Conservation (phyloP, 805 yeast species). For the Lachancea dasiensis region DNA sequence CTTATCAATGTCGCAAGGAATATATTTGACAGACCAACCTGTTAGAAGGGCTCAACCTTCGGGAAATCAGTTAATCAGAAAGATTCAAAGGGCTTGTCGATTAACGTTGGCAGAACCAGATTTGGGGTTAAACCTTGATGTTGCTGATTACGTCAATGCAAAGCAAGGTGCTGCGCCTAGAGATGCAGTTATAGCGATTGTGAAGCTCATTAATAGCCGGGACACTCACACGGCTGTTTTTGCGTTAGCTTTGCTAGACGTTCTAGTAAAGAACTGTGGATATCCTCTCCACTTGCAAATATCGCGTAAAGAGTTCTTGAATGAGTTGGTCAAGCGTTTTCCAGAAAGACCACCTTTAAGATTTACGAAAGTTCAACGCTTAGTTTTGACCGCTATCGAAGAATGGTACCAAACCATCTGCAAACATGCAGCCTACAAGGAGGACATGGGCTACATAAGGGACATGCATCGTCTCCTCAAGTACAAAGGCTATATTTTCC, state of each 20-base stretch:
- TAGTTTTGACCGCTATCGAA: slow-evolving; percentile 83
- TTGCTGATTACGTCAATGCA: slow-evolving; percentile 87
- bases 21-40: slow-evolving; percentile 31
- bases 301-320: slow-evolving; percentile 88
- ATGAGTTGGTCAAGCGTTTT: slow-evolving; percentile 85
- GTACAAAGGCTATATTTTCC: slow-evolving; percentile 90
- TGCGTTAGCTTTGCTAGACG: slow-evolving; percentile 78
- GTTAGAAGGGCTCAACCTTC: slow-evolving; percentile 27
- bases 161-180: slow-evolving; percentile 88
- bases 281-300: slow-evolving; percentile 95
- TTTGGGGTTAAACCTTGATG: slow-evolving; percentile 79
- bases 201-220: slow-evolving; percentile 70
- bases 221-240: slow-evolving; percentile 80
- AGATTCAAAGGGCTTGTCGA: slow-evolving; percentile 74
- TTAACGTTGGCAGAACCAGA: slow-evolving; percentile 82
- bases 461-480: slow-evolving; percentile 92
- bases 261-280: slow-evolving; percentile 94
- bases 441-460: slow-evolving; percentile 84
- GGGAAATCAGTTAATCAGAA: slow-evolving; percentile 36
- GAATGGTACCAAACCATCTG: slow-evolving; percentile 98
- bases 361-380: slow-evolving; percentile 74
- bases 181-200: slow-evolving; percentile 86
- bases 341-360: slow-evolving; percentile 92
- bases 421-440: slow-evolving; percentile 80
- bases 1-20: slow-evolving; percentile 20